Evolutionary conservation across 805 yeast species (phyloP), one percentile per base, ranked within the genome.

Genomic region (Teunomyces kruisii): DNA sequence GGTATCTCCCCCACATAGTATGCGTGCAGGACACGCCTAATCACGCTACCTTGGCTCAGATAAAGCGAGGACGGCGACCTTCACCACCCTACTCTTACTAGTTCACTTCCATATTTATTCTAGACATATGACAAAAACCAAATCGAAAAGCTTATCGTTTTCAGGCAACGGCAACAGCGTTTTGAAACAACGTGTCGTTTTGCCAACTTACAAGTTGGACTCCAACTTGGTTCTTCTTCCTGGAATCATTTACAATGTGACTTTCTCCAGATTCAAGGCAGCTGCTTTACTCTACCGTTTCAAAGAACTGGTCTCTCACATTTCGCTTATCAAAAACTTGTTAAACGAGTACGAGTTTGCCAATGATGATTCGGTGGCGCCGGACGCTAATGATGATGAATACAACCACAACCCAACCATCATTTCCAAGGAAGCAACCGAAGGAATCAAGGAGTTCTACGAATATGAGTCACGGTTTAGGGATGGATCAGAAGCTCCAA

Each of bases 171-270:
- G 16, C 8, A 13, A 22, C 38, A 35, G 28, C 13, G 22, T n/a
- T 6, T 16, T 30, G 32, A 35, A 35, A 16, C 52, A 50, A 17
- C 48, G 51, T 47, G 46, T 65, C 42, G 65, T 65, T 5, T 60
- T 72, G 41, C 76, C 77, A 40, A 64, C 67, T 33, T 71, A 71
- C 54, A 65, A 61, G 39, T 52, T 72, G 16, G 76, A 72, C 50
- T 68, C 75, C 35, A 64, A 68, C 48, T 55, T 71, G 42, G 79
- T 83, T 10, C 70, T 81, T 26, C 54, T 83, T 7, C 88, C 89
- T 1, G 87, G 87, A 0, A 76, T 83, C 32, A 68, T 81, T 17
- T 83, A 83, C 61, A 75, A 79, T 45, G 78, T 83, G n/a, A 67
- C 79, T 1, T 75, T 81, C 43, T 60, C 74, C 13, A 65, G 74